Percentiles rank a stretch among this genome's conserved stretches.
Evolutionary conservation across 352 stramenopile species (phyloP).

Genomic region (Phytophthora hibernalis): DNA sequence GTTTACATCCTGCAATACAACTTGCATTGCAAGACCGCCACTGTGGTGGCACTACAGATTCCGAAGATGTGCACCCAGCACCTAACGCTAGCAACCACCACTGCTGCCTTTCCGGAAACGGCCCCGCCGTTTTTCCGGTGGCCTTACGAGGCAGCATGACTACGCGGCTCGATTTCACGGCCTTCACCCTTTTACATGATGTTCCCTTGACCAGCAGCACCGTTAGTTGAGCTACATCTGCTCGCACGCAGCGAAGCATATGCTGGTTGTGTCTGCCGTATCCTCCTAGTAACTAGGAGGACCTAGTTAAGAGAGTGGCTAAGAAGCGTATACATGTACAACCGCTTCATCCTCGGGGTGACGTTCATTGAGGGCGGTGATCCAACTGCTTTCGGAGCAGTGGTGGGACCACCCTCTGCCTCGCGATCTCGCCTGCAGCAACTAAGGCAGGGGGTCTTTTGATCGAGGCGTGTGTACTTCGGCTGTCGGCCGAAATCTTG

Average conservation of each 20-base stretch:
- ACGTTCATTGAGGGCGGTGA: background rate
- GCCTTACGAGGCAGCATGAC: too few relatives aligned
- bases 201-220: conserved; percentile 23
- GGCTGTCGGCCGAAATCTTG: conserved; percentile 1
- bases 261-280: conserved; percentile 1
- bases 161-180: background rate
- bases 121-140: background rate
- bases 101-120: conserved; percentile 17
- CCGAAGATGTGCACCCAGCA: too few relatives aligned
- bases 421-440: background rate
- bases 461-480: background rate
- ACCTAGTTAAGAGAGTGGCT: too few relatives aligned
- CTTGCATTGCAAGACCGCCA: too few relatives aligned
- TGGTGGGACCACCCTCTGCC: background rate
- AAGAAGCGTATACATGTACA: background rate
- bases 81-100: conserved; percentile 3
- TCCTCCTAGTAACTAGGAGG: too few relatives aligned
- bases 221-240: background rate
- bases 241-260: conserved; percentile 1
- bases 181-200: conserved; percentile 24
- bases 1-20: too few relatives aligned
- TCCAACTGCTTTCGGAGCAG: conserved; percentile 31
- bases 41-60: too few relatives aligned
- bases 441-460: conserved; percentile 9
- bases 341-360: background rate